A percentile compares a stretch with the other conserved stretches of the same genome.
These are phyloP conservation scores for Ganoderma multipileum DNA, from an alignment of 1,284 basidiomycete species.

Conservation along the genomic window DNA sequence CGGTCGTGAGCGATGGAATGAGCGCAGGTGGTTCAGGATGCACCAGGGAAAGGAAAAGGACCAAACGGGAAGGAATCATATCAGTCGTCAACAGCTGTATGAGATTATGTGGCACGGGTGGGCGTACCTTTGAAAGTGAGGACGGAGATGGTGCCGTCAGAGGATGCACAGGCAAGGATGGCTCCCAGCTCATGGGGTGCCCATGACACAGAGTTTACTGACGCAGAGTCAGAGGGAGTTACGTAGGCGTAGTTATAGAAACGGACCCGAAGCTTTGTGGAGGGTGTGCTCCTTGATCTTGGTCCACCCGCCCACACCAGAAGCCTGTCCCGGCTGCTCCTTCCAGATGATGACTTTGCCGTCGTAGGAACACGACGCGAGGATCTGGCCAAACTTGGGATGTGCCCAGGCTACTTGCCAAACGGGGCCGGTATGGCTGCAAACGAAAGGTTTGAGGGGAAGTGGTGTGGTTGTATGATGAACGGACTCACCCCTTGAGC, in stretches of 20 bases:
- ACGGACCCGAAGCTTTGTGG: conserved; percentile 90
- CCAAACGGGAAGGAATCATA: neutral
- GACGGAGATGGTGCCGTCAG: conserved; percentile 97
- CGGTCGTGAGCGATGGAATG: neutral
- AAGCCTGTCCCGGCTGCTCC: conserved; percentile 70
- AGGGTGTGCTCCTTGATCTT: conserved; percentile 97
- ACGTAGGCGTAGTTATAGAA: neutral
- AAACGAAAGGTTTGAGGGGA: neutral
- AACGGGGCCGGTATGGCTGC: conserved; percentile 93
- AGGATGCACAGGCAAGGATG: conserved; percentile 97
- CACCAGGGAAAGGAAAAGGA: neutral
- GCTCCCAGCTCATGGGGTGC: conserved; percentile 97
- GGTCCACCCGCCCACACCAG: conserved; percentile 75
- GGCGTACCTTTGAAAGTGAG: conserved; percentile 93
- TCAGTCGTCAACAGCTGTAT: neutral
- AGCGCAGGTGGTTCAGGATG: neutral
- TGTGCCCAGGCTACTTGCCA: conserved; percentile 99
- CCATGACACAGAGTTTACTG: conserved; percentile 98
- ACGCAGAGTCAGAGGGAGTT: neutral
- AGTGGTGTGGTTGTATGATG: neutral
- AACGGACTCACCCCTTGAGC: conserved; percentile 77
- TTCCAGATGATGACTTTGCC: conserved; percentile 99
- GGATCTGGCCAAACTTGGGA: conserved; percentile 94
- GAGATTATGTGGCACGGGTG: neutral
- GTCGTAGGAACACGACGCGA: conserved; percentile 98